Base-by-base conservation (phyloP, 2,329 filamentous ascomycete genomes). In the Xylaria sp. region DNA sequence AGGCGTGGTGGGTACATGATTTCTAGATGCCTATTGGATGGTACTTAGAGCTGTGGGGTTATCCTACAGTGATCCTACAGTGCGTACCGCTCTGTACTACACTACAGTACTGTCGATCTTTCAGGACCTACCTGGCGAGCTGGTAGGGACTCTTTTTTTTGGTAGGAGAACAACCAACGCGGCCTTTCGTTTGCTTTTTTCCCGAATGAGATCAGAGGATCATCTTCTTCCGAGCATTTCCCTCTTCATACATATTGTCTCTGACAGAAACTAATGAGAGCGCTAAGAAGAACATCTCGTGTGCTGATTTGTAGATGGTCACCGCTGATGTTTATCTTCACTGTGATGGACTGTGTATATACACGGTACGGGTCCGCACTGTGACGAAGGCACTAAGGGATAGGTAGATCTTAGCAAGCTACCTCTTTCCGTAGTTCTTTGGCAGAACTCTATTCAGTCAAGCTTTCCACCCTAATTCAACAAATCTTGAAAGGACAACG, bases 391-490 rank as follows among this genome's bases (percentile, higher is more conserved):
- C 18, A 23, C 51, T 58, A 44, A 44, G 32, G 29, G 21, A 48
- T 48, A 23, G 3, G 53, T 40, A 42, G 55, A 55, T 35, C 35
- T 51, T 23, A 29, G 65, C 25, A 51, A 68, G 55, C 65, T 67
- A 67, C 40, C 32, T 29, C 29, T 32, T 55, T 42, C 27, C 53
- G 18, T 66, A 57, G 29, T 42, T 53, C 53, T 61, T 54, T 47
- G 65, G 66, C 63, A 51, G 59, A 64, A 66, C 66, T 65, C 60
- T 18, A 51, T 42, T 60, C 37, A 8, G 47, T 53, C 68, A 58
- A 60, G 60, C 63, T 68, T 68, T 59, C 70, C 67, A 68, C 60
- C 53, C 68, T 60, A 63, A 18, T 59, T 60, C 70, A 70, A 65
- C 65, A 66, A 60, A 60, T 60, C 61, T 58, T n/a, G 47, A 42